Conservation (phyloP, 2,329 filamentous ascomycete species). For the Ascochyta rabiei region DNA sequence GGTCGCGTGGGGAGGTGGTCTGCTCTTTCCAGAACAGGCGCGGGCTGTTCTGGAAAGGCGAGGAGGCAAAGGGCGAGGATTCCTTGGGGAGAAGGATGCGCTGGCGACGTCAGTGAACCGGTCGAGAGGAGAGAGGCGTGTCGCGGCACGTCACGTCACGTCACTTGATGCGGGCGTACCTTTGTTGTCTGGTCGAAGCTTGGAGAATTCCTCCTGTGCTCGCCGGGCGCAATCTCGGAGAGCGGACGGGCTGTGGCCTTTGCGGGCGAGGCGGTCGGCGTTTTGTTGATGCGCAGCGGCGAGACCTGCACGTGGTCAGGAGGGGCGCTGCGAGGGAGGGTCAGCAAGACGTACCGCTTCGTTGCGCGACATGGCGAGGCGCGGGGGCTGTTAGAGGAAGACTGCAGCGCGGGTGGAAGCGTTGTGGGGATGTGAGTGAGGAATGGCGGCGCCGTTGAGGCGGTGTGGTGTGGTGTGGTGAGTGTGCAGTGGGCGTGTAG, state of each 20-base stretch:
- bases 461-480: slow-evolving; percentile 1
- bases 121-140: background rate
- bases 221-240: slow-evolving; percentile 85
- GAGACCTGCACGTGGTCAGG: slow-evolving; percentile 62
- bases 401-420: background rate
- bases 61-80: slow-evolving; percentile 84
- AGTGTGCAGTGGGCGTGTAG: too few species aligned
- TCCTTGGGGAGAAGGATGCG: slow-evolving; percentile 74
- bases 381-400: slow-evolving; percentile 5
- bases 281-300: slow-evolving; percentile 81
- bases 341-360: slow-evolving; percentile 46
- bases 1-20: slow-evolving; percentile 66
- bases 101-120: slow-evolving; percentile 50
- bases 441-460: slow-evolving; percentile 14
- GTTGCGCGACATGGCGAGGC: slow-evolving; percentile 47
- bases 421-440: slow-evolving; percentile 3
- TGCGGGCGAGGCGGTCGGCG: slow-evolving; percentile 64
- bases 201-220: slow-evolving; percentile 88
- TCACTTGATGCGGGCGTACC: too few species aligned
- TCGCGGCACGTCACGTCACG: background rate
- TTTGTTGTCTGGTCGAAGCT: slow-evolving; percentile 80
- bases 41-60: slow-evolving; percentile 75
- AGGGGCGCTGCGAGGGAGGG: background rate
- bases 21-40: slow-evolving; percentile 88
- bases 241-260: slow-evolving; percentile 71